phyloP scores from a whole-genome alignment of 73 alveolate genomes.

The Stentor coeruleus region DNA sequence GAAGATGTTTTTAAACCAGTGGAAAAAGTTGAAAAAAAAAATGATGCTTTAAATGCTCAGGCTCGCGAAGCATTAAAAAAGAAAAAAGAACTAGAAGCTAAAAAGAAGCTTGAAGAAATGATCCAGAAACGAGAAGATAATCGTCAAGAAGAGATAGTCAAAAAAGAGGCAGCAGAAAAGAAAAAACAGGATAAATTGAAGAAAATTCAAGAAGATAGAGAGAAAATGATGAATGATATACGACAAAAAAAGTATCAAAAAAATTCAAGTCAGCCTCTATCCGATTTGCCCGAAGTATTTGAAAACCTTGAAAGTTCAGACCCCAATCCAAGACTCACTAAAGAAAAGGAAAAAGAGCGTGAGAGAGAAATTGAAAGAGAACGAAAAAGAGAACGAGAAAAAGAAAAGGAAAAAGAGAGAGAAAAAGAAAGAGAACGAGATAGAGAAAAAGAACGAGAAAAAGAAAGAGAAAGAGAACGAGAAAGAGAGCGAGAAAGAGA shows the following conservation, averaged over 20 bases:
- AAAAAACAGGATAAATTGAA: not conserved
- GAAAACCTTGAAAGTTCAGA: no score
- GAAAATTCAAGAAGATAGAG: constrained; percentile 24
- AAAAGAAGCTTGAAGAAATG: constrained; percentile 18
- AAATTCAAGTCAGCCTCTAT: not conserved
- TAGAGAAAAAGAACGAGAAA: not conserved
- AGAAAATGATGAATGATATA: constrained; percentile 16
- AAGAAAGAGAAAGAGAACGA: no score
- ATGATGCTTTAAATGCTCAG: not conserved
- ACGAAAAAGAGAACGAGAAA: no score
- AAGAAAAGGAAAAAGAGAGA: not conserved
- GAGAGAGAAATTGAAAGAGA: no score
- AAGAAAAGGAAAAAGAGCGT: no score
- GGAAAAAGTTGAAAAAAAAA: not conserved
- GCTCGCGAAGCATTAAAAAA: not conserved
- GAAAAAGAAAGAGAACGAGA: no score
- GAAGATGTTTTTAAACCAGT: constrained; percentile 25
- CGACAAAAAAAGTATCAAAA: no score
- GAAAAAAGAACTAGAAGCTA: constrained; percentile 5
- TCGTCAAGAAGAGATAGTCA: constrained; percentile 17
- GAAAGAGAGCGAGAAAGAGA: not conserved
- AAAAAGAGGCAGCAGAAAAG: constrained; percentile 13
- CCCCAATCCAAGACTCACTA: no score
- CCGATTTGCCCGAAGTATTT: not conserved
- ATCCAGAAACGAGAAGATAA: constrained; percentile 1